Evolutionary conservation across 1,284 basidiomycete species (phyloP), one percentile per base, ranked within the genome.

Genomic region (Sporisorium scitamineum): DNA sequence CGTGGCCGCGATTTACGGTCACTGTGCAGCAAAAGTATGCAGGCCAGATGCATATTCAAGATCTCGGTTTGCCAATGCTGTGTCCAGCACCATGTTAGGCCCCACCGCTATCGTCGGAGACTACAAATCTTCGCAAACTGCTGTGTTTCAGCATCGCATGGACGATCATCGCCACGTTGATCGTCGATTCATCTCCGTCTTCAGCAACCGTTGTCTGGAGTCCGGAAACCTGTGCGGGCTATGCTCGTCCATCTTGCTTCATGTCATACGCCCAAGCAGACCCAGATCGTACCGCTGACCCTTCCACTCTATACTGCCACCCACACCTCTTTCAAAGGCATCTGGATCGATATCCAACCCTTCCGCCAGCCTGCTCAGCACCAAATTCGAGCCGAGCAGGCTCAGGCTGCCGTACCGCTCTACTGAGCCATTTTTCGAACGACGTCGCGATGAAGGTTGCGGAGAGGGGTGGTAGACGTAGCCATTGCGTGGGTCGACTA

Each of bases 391-490:
- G 2, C 79, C 59, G 13, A 85, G 52, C 20, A 85, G 56, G 13
- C 83, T 84, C 68, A 81, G 70, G 0, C 61, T 55, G 8, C 84
- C 83, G 44, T 80, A 78, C 41, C 53, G 26, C 13, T 54, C 52
- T 22, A 9, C 26, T n/a, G n/a, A 22, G 22, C 22, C 14, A 0
- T 18, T 8, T 3, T 18, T 14, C 14, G 41, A 51, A n/a, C 41
- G 20, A 7, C 39, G 32, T 3, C 60, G 51, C 2, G 50, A 18
- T 9, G 59, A 59, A 1, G 56, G 51, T 9, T 52, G 26, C 0
- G 84, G 84, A 1, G 82, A 85, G 1, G 84, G 85, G 57, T 86
- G 85, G 42, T 83, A 86, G 2, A 86, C 73, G 45, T 85, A 85
- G 6, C 85, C 85, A 7, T 78, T 78, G 3, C 18, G 24, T 2